Conservation (phyloP, 2,329 filamentous ascomycete genomes). For the Fusarium sambucinum region DNA sequence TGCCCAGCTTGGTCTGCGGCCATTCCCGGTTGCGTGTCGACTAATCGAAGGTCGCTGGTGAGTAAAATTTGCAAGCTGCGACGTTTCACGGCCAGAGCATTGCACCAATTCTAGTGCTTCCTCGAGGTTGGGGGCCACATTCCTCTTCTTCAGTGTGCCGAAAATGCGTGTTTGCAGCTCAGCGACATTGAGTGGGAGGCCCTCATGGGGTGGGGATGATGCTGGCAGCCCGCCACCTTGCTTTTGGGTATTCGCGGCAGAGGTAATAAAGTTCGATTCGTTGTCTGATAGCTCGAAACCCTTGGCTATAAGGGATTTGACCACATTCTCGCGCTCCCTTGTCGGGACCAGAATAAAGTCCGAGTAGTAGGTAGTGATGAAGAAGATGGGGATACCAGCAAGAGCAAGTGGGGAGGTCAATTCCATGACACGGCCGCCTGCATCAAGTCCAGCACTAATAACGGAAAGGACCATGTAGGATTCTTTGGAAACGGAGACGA, state of each 20-base stretch:
- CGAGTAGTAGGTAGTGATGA: slow-evolving; percentile 97
- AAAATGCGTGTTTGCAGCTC: slow-evolving; percentile 90
- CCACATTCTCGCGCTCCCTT: slow-evolving; percentile 79
- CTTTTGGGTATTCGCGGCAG: slow-evolving; percentile 54
- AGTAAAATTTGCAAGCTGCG: slow-evolving; percentile 54
- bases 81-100: slow-evolving; percentile 76
- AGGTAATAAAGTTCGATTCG: slow-evolving; percentile 74
- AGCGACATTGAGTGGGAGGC: slow-evolving; percentile 79
- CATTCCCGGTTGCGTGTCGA: slow-evolving; percentile 54
- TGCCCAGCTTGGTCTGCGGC: slow-evolving; percentile 62
- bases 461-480: slow-evolving; percentile 91
- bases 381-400: slow-evolving; percentile 95
- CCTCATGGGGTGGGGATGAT: slow-evolving; percentile 71
- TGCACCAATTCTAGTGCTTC: slow-evolving; percentile 78
- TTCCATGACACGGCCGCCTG: slow-evolving; percentile 90
- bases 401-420: slow-evolving; percentile 90
- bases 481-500: slow-evolving; percentile 81
- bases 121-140: slow-evolving; percentile 79
- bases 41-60: slow-evolving; percentile 55
- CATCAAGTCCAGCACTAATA: slow-evolving; percentile 89
- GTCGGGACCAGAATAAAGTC: slow-evolving; percentile 94
- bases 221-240: slow-evolving; percentile 53
- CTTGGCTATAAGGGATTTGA: slow-evolving; percentile 78
- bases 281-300: slow-evolving; percentile 87
- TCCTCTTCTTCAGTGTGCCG: slow-evolving; percentile 79